phyloP scores from a whole-genome alignment of 352 stramenopile genomes.

The Phytophthora chlamydospora region DNA sequence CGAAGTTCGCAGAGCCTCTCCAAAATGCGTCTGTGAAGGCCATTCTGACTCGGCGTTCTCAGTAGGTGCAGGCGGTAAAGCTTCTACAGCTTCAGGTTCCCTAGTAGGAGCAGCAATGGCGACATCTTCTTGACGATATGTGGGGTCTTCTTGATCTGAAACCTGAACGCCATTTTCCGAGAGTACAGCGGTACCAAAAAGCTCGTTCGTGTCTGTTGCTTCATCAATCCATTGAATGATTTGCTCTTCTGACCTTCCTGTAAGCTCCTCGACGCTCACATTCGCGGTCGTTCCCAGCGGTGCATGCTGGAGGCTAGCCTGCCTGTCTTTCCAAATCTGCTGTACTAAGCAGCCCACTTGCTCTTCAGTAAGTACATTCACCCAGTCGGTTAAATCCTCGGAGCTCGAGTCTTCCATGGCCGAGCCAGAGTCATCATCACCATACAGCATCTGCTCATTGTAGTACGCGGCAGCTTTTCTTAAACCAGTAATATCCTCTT shows the following conservation, averaged over 20 bases:
- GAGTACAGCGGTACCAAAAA: constrained; percentile 12
- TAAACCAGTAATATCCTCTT: constrained; percentile 42
- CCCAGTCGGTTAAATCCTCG: constrained; percentile 30
- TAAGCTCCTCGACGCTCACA: not conserved
- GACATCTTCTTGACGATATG: not conserved
- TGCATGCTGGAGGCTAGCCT: constrained; percentile 2
- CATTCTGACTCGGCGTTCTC: not conserved
- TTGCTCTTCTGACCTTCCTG: constrained; percentile 3
- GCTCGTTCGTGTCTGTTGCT: constrained; percentile 41
- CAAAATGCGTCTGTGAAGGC: constrained; percentile 16
- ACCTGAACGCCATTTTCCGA: constrained; percentile 41
- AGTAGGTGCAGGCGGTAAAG: not conserved
- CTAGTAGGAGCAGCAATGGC: not conserved
- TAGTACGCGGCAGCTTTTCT: constrained; percentile 47
- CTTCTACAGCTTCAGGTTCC: not conserved
- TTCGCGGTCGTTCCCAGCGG: not conserved
- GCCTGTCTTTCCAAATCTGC: constrained; percentile 47
- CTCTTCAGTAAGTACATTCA: constrained; percentile 51
- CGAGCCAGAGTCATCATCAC: not conserved
- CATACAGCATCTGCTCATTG: constrained; percentile 17
- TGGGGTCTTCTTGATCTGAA: constrained; percentile 8
- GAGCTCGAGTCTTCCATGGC: constrained; percentile 17
- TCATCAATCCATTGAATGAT: constrained; percentile 20
- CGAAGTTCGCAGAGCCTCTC: constrained; percentile 13
- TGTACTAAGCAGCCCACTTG: constrained; percentile 51